phyloP scores from a whole-genome alignment of 2,329 filamentous ascomycete genomes.

The Pseudocercospora pini-densiflorae region DNA sequence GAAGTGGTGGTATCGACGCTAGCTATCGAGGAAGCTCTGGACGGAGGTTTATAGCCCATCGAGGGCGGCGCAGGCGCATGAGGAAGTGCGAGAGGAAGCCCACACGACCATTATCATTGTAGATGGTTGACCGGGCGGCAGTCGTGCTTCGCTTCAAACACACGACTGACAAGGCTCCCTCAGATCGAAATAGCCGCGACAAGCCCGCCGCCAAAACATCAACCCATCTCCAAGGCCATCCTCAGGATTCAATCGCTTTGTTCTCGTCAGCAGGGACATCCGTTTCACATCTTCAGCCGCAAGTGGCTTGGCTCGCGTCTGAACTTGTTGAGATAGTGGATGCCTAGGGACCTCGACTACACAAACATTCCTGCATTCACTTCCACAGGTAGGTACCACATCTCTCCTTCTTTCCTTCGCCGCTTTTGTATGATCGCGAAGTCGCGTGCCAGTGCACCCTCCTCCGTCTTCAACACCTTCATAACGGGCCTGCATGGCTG shows the following conservation, averaged over 20 bases:
- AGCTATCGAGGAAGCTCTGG: slow-evolving; percentile 32
- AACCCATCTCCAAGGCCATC: background rate
- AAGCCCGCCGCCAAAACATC: background rate
- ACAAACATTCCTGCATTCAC: background rate
- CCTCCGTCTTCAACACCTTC: background rate
- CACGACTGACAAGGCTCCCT: background rate
- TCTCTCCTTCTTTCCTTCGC: background rate
- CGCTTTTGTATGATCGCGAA: too few species aligned
- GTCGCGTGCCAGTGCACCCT: background rate
- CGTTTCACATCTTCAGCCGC: background rate
- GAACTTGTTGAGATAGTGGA: background rate
- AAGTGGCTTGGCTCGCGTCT: background rate
- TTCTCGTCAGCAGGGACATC: background rate
- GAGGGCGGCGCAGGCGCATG: slow-evolving; percentile 4
- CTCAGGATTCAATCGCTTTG: too few species aligned
- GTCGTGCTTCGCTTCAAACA: background rate
- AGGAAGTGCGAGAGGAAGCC: background rate
- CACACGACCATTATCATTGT: slow-evolving; percentile 2
- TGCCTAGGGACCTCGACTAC: background rate
- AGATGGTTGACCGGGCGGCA: background rate
- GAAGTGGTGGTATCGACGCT: slow-evolving; percentile 27
- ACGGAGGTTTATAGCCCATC: slow-evolving; percentile 15
- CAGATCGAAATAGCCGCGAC: background rate
- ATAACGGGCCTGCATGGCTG: background rate
- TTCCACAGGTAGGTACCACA: background rate